These are phyloP conservation scores for Kregervanrija fluxuum DNA, from an alignment of 805 yeast genomes.

Conservation along the genomic window DNA sequence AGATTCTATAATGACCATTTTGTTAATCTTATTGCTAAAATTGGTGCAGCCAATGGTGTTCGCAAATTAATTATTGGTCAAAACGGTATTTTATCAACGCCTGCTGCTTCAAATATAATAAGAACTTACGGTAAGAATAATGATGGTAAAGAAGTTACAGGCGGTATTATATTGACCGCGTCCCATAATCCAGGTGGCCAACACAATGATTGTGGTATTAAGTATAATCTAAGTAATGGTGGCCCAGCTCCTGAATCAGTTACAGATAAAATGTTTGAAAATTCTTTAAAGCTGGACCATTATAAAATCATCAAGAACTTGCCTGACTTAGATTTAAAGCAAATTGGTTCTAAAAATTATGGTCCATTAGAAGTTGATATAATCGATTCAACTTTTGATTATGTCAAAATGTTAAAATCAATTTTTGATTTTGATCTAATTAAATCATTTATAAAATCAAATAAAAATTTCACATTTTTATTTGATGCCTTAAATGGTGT, in stretches of 20 bases:
- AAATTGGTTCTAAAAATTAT: conserved; percentile 42
- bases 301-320: conserved; percentile 57
- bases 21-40: conserved; percentile 71
- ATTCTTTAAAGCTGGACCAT: conserved; percentile 46
- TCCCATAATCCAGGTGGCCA: conserved; percentile 99
- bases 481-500: conserved; percentile 94
- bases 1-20: conserved; percentile 82
- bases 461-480: conserved; percentile 59
- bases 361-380: conserved; percentile 71
- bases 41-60: conserved; percentile 90
- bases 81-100: conserved; percentile 84
- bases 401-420: conserved; percentile 68
- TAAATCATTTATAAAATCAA: conserved; percentile 52
- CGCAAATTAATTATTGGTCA: conserved; percentile 80
- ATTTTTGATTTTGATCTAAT: conserved; percentile 87
- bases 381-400: conserved; percentile 74
- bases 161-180: conserved; percentile 94
- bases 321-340: conserved; percentile 56
- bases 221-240: conserved; percentile 90
- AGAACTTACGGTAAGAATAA: conserved; percentile 43
- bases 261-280: conserved; percentile 78
- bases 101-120: conserved; percentile 92
- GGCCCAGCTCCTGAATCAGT: conserved; percentile 98
- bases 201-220: conserved; percentile 84
- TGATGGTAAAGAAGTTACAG: conserved; percentile 52